These are phyloP conservation scores for Fibroporia radiculosa DNA, from an alignment of 768 basidiomycete genomes.

Conservation along the genomic window DNA sequence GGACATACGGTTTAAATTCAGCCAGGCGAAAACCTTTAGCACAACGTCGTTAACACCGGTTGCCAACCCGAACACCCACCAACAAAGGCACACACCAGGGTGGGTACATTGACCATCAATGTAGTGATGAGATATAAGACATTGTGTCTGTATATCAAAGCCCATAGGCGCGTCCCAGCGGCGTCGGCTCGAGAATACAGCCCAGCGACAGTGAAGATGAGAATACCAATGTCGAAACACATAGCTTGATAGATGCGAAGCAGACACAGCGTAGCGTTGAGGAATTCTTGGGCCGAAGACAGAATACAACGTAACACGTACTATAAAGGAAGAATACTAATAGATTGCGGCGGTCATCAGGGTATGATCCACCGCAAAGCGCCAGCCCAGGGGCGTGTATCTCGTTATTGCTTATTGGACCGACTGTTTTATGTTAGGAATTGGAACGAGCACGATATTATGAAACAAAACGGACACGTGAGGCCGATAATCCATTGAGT, in stretches of 20 bases:
- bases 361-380: not conserved
- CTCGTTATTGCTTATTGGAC: not conserved
- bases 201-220: not conserved
- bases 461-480: not conserved
- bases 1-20: not conserved
- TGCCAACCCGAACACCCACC: no score
- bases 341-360: not conserved
- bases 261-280: not conserved
- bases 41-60: no score
- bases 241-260: not conserved
- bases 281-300: no score
- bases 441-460: not conserved
- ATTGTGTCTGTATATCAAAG: not conserved
- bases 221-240: not conserved
- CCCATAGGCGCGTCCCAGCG: not conserved
- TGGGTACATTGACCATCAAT: not conserved
- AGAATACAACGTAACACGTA: not conserved
- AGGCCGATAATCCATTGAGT: not conserved
- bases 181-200: not conserved
- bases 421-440: not conserved
- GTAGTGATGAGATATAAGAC: not conserved
- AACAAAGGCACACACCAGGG: not conserved
- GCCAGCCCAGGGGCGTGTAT: not conserved
- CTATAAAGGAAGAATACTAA: not conserved
- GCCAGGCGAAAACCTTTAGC: not conserved